phyloP scores from a whole-genome alignment of 106 monocot species.

The Acorus gramineus region DNA sequence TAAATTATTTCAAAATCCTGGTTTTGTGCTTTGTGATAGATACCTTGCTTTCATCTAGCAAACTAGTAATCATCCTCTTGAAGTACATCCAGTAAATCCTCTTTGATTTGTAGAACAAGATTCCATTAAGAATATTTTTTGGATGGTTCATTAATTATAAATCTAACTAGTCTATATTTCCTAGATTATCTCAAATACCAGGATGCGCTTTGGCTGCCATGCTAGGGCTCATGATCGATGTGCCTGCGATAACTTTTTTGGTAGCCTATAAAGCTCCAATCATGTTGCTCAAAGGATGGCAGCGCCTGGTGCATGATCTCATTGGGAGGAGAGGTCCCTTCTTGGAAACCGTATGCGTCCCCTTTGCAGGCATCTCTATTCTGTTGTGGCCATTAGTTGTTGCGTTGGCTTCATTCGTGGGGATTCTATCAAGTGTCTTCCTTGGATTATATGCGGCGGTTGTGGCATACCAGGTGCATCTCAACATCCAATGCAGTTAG shows the following conservation, averaged over 20 bases:
- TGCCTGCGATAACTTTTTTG: constrained; percentile 22
- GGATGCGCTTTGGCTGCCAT: constrained; percentile 21
- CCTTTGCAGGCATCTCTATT: constrained; percentile 37
- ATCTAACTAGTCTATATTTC: not conserved
- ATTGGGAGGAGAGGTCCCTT: constrained; percentile 38
- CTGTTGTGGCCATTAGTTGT: constrained; percentile 38
- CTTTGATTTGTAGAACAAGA: not conserved
- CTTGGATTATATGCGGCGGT: constrained; percentile 31
- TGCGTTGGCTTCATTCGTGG: constrained; percentile 8
- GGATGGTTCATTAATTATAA: not conserved
- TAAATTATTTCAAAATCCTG: too few species aligned
- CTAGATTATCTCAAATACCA: constrained; percentile 21
- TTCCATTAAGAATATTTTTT: not conserved
- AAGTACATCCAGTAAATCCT: not conserved
- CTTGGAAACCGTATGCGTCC: constrained; percentile 35
- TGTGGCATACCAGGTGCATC: constrained; percentile 33
- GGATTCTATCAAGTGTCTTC: constrained; percentile 20
- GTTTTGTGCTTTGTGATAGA: too few species aligned
- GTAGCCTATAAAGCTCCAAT: constrained; percentile 23
- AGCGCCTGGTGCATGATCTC: constrained; percentile 29
- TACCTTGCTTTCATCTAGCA: too few species aligned
- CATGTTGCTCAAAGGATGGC: constrained; percentile 42
- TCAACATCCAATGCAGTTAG: not conserved
- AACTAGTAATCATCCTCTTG: too few species aligned
- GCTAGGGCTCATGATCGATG: constrained; percentile 26